Percentiles rank a stretch among this genome's conserved stretches.
Evolutionary conservation across 306 rosid species (phyloP).

Genomic region (Prinsepia uniflora): DNA sequence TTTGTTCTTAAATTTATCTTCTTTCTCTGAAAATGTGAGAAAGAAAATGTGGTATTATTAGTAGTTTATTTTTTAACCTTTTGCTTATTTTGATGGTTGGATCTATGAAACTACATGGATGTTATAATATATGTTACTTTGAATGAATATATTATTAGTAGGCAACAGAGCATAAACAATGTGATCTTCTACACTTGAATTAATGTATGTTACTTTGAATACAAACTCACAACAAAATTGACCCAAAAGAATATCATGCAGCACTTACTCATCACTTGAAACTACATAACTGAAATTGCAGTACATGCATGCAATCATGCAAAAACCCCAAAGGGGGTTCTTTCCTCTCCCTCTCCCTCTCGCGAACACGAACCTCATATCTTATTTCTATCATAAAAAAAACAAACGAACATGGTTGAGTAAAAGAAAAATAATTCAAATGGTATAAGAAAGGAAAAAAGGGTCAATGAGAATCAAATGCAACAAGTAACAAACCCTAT

Average conservation of each 20-base stretch:
- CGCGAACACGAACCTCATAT: constrained; percentile 40
- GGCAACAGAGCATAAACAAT: constrained; percentile 10
- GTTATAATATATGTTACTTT: too few species aligned
- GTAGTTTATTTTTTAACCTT: not conserved
- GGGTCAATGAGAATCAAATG: constrained; percentile 41
- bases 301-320: constrained; percentile 32
- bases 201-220: constrained; percentile 26
- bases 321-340: constrained; percentile 29
- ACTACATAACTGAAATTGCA: constrained; percentile 44
- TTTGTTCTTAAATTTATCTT: not conserved
- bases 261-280: constrained; percentile 30
- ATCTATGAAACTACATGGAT: too few species aligned
- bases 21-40: too few species aligned
- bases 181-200: constrained; percentile 20
- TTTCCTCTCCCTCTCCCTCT: constrained; percentile 30
- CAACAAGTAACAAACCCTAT: constrained; percentile 34
- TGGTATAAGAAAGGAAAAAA: constrained; percentile 24
- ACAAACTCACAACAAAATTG: constrained; percentile 40
- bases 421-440: constrained; percentile 32
- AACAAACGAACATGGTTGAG: constrained; percentile 35
- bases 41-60: not conserved
- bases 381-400: constrained; percentile 45
- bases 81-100: not conserved
- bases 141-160: too few species aligned
- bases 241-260: constrained; percentile 29